Percentiles rank a stretch among this genome's conserved stretches.
Evolutionary conservation across 2,329 filamentous ascomycete species (phyloP).

Genomic region (Didymella pinodella): DNA sequence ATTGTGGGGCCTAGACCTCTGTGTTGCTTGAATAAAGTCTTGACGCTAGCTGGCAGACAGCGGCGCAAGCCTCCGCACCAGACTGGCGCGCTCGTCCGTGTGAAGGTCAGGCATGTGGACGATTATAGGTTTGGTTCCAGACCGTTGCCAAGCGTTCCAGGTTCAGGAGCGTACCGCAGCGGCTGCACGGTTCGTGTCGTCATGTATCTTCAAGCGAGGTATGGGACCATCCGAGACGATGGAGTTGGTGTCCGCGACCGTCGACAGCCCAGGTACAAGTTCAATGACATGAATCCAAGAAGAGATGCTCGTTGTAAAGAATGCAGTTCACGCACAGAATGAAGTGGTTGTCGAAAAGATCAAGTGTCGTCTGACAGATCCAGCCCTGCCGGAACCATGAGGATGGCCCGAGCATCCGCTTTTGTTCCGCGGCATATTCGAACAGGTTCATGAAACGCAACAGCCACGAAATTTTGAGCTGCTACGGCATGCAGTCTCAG

Average conservation of each 20-base stretch:
- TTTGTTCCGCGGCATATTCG: conserved; percentile 2
- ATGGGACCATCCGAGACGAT: background rate
- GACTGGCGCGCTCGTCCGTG: conserved; percentile 6
- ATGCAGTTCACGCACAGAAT: background rate
- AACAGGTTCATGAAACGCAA: conserved; percentile 14
- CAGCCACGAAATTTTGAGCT: background rate
- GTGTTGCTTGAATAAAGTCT: conserved; percentile 8
- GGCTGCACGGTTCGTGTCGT: conserved; percentile 26
- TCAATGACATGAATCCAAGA: background rate
- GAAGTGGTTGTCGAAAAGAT: conserved; percentile 1
- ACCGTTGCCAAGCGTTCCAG: conserved; percentile 39
- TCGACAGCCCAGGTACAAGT: background rate
- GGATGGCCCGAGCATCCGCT: background rate
- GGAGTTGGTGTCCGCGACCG: background rate
- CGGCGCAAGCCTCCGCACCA: conserved; percentile 12
- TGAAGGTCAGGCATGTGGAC: conserved; percentile 1
- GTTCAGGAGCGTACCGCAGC: conserved; percentile 18
- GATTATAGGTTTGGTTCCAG: conserved; percentile 25
- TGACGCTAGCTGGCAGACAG: conserved; percentile 18
- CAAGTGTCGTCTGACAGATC: conserved; percentile 14
- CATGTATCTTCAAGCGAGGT: conserved; percentile 18
- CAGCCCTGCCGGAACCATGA: conserved; percentile 5
- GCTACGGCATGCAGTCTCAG: conserved; percentile 15
- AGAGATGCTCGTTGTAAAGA: background rate
- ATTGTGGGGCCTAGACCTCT: conserved; percentile 20